Conservation (phyloP, 2,329 filamentous ascomycete species). For the Myriosclerotinia duriaeana region DNA sequence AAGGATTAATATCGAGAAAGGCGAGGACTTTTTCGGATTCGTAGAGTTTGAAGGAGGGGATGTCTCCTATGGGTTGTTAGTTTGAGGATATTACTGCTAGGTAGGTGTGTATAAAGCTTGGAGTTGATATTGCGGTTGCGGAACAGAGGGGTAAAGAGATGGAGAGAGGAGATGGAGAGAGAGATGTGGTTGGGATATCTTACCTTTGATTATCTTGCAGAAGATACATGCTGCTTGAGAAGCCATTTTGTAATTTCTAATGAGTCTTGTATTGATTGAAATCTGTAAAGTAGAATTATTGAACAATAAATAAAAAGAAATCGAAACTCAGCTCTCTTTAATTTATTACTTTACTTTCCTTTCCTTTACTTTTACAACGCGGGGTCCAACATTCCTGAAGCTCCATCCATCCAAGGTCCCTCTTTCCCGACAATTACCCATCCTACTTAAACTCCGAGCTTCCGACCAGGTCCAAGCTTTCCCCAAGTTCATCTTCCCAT, state of each 20-base stretch:
- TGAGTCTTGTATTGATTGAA: background rate
- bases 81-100: background rate
- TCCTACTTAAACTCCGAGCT: background rate
- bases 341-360: background rate
- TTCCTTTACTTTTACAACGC: background rate
- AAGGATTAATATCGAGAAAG: slow-evolving; percentile 92
- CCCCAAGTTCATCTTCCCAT: background rate
- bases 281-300: too few relatives aligned
- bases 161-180: slow-evolving; percentile 27
- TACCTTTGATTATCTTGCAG: slow-evolving; percentile 96
- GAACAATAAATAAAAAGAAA: background rate
- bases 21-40: slow-evolving; percentile 92
- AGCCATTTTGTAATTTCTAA: background rate
- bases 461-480: background rate
- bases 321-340: background rate
- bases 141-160: background rate
- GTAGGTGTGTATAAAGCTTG: background rate
- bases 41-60: slow-evolving; percentile 93
- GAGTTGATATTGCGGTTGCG: background rate
- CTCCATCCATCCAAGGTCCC: too few relatives aligned
- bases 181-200: slow-evolving; percentile 26
- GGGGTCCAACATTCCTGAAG: slow-evolving; percentile 16
- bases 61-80: slow-evolving; percentile 65
- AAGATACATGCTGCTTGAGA: slow-evolving; percentile 74
- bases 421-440: background rate